phyloP scores from a whole-genome alignment of 2,329 filamentous ascomycete species.

The Cladophialophora psammophila region DNA sequence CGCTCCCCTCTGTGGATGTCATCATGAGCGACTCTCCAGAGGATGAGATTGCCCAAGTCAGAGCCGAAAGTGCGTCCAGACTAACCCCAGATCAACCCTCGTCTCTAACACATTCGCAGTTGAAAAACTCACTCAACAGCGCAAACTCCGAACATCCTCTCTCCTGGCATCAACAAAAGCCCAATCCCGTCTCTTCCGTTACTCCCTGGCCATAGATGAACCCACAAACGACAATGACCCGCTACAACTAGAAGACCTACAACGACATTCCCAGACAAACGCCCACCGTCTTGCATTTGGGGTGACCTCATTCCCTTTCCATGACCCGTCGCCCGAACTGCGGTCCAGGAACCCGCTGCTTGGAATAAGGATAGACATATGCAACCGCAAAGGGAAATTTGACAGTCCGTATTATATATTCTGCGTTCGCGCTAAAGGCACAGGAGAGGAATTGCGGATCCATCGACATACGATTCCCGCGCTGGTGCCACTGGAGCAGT shows the following conservation, averaged over 20 bases:
- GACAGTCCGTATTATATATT: slow-evolving; percentile 55
- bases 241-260: slow-evolving; percentile 38
- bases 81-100: background rate
- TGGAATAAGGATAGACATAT: slow-evolving; percentile 54
- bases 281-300: slow-evolving; percentile 55
- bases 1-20: background rate
- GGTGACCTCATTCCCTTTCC: slow-evolving; percentile 55
- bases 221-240: slow-evolving; percentile 7
- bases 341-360: slow-evolving; percentile 44
- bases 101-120: slow-evolving; percentile 44
- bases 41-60: slow-evolving; percentile 51
- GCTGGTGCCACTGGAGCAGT: slow-evolving; percentile 50
- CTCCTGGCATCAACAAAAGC: slow-evolving; percentile 51
- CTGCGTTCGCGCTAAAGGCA: slow-evolving; percentile 42
- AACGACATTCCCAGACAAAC: slow-evolving; percentile 48
- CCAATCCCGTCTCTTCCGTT: slow-evolving; percentile 44
- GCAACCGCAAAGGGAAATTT: slow-evolving; percentile 49
- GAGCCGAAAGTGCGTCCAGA: slow-evolving; percentile 49
- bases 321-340: slow-evolving; percentile 50
- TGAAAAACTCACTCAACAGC: slow-evolving; percentile 48
- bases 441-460: slow-evolving; percentile 44
- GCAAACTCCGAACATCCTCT: slow-evolving; percentile 50
- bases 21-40: slow-evolving; percentile 44
- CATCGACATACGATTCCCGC: slow-evolving; percentile 56
- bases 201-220: background rate